phyloP scores from a whole-genome alignment of 2,329 filamentous ascomycete species.

The Sphaceloma murrayae region DNA sequence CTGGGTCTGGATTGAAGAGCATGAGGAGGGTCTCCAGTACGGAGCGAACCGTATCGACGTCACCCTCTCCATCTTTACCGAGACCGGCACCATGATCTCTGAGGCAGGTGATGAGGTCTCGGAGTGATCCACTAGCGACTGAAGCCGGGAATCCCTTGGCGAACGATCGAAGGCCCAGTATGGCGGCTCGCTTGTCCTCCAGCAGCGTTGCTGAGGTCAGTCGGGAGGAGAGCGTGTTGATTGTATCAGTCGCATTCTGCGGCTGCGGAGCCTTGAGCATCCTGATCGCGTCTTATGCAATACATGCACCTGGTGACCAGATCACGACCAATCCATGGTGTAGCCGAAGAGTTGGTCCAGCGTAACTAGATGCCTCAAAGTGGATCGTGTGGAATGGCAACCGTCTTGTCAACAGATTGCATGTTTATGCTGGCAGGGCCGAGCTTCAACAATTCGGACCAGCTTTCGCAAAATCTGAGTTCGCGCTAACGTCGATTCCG shows the following conservation, averaged over 20 bases:
- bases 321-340: no score
- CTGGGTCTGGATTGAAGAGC: slow-evolving; percentile 66
- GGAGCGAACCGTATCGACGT: slow-evolving; percentile 92
- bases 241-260: slow-evolving; percentile 92
- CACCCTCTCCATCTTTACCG: slow-evolving; percentile 34
- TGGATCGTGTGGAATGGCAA: no score
- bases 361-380: no score
- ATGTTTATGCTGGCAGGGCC: background rate
- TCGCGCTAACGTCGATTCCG: background rate
- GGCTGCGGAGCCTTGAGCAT: slow-evolving; percentile 70
- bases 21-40: slow-evolving; percentile 91
- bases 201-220: slow-evolving; percentile 82
- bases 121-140: slow-evolving; percentile 84
- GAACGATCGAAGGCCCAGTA: slow-evolving; percentile 87
- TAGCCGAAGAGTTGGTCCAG: no score
- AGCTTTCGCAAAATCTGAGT: no score
- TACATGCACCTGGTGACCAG: no score
- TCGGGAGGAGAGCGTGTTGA: slow-evolving; percentile 77
- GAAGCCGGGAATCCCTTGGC: slow-evolving; percentile 94
- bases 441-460: no score
- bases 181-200: slow-evolving; percentile 87
- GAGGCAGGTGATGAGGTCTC: slow-evolving; percentile 76
- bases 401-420: no score
- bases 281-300: slow-evolving; percentile 17
- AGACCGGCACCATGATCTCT: slow-evolving; percentile 55